Percentiles rank a stretch among this genome's conserved stretches.
Conservation (phyloP, 495 filamentous ascomycete genomes). For the Annulohypoxylon stygium region DNA sequence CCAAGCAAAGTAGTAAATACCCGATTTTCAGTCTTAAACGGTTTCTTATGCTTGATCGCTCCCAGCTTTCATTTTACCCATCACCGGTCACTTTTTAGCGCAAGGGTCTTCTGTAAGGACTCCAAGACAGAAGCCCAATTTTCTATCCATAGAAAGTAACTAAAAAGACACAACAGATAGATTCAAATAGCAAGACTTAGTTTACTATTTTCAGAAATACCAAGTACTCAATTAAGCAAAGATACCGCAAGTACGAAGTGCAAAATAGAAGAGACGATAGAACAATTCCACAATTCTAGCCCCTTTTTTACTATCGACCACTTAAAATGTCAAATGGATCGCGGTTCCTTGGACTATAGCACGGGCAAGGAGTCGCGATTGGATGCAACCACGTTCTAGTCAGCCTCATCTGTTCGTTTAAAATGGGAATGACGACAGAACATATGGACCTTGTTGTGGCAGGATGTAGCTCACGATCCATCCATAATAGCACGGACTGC, state of each 20-base stretch:
- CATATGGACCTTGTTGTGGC: not conserved
- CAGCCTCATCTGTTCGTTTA: constrained; percentile 14
- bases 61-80: constrained; percentile 21
- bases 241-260: not conserved
- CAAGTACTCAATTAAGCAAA: not conserved
- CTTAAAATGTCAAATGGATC: not conserved
- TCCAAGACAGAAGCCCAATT: not conserved
- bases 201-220: not conserved
- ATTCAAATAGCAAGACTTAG: not conserved
- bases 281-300: not conserved
- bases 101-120: constrained; percentile 19
- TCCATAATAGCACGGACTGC: constrained; percentile 4
- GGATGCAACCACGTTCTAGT: not conserved
- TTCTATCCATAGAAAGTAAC: not conserved
- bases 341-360: not conserved
- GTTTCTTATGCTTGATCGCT: constrained; percentile 20
- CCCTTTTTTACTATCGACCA: not conserved
- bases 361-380: not conserved
- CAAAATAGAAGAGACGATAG: not conserved
- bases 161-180: not conserved
- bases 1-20: not conserved
- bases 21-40: not conserved
- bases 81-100: constrained; percentile 24
- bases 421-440: constrained; percentile 2
- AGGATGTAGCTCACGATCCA: constrained; percentile 1